Conservation (phyloP, 768 basidiomycete genomes). For the Calvatia gigantea region DNA sequence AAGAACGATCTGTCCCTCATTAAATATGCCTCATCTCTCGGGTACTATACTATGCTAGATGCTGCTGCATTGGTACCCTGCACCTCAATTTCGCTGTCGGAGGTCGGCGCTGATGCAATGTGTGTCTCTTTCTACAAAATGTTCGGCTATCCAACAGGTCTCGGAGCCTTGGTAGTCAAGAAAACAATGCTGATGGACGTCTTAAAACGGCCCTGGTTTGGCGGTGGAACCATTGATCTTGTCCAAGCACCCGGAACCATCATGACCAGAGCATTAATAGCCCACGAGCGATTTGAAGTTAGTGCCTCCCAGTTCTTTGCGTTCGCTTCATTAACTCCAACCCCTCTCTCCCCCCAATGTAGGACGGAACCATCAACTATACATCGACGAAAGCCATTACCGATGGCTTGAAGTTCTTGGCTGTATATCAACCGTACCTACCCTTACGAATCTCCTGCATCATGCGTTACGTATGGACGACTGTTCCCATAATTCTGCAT, state of each 20-base stretch:
- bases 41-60: constrained; percentile 73
- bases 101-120: constrained; percentile 75
- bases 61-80: constrained; percentile 80
- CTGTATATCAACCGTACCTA: constrained; percentile 76
- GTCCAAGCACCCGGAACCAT: constrained; percentile 79
- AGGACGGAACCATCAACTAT: constrained; percentile 89
- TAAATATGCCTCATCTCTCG: constrained; percentile 59
- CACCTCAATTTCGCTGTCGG: constrained; percentile 61
- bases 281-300: constrained; percentile 80
- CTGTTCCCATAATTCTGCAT: constrained; percentile 57
- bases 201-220: constrained; percentile 77
- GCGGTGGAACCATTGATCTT: constrained; percentile 78
- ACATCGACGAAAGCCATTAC: constrained; percentile 71
- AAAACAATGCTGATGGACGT: constrained; percentile 59
- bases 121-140: constrained; percentile 87
- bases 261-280: constrained; percentile 53
- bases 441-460: constrained; percentile 72
- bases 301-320: constrained; percentile 14
- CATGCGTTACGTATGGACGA: constrained; percentile 53
- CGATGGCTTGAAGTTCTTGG: constrained; percentile 72
- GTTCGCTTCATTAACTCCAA: neutral
- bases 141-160: constrained; percentile 85
- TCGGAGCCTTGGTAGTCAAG: constrained; percentile 76
- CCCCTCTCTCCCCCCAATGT: constrained; percentile 4
- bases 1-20: constrained; percentile 68